Base-by-base conservation (phyloP, 768 basidiomycete species). In the Hygrocybe coccinea region DNA sequence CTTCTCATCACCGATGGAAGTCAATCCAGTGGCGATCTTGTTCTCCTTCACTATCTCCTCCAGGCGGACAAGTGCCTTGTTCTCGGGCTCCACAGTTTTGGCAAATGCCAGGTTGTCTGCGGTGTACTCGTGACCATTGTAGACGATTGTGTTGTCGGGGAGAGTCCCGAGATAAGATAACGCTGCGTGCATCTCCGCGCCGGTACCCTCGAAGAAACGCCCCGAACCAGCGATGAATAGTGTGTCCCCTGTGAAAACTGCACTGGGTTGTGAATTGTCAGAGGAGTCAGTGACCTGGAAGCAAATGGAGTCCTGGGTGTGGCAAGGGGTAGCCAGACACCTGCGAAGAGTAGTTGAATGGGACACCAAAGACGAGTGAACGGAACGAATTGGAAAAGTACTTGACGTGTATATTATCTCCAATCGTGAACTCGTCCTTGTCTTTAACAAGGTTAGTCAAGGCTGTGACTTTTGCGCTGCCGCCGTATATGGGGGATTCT, bases 231-330 rank as follows among this genome's bases (percentile, higher is more conserved):
- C 87, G 68, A 80, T 76, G 75, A 97, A 95, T 52, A 97, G 83
- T 1, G 93, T 97, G 66, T 97, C 93, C 14, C 95, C 95, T 0
- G 95, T 97, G 71, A 98, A 95, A 36, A 97, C 91, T 14, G 78
- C 87, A 17, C 87, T 87, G 0, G 87, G 75, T 57, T 84, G 83
- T 22, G 69, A 67, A 47, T 74, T 63, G 22, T 80, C 70, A 21
- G 67, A 60, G 19, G 75, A 68, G 56, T 78, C 73, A 33, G 87
- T 91, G 53, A 85, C 79, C 67, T 88, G 79, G 76, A 85, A 98
- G 76, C 90, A 97, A 62, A 95, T 95, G 14, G 95, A 97, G 71
- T 97, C 95, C 67, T 90, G 89, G 2, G 95, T 98, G 69, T 97
- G 95, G 71, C 93, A 95, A 1, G 93, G 91, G 1, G 91, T 94